Conservation (phyloP, 1,284 basidiomycete genomes). For the Melampsora larici-populina region DNA sequence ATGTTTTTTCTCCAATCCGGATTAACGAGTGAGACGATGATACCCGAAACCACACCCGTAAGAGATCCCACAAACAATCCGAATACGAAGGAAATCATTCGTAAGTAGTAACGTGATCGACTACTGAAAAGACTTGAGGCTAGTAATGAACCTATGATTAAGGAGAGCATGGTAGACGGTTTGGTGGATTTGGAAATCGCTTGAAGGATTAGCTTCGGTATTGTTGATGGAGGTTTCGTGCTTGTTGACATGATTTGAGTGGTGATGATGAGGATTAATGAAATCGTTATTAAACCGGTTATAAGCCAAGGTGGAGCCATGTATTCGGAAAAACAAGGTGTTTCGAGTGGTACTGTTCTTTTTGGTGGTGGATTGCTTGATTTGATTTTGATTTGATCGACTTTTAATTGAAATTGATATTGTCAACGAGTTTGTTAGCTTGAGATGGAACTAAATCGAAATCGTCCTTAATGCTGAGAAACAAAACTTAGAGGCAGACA, state of each 20-base stretch:
- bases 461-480: no score
- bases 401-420: no score
- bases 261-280: background rate
- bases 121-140: slow-evolving; percentile 20
- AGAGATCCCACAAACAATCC: slow-evolving; percentile 29
- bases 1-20: slow-evolving; percentile 60
- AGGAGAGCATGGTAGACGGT: background rate
- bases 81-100: slow-evolving; percentile 20
- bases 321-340: background rate
- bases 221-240: background rate
- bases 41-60: slow-evolving; percentile 23
- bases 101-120: slow-evolving; percentile 28
- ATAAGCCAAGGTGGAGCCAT: background rate
- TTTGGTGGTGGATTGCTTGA: no score
- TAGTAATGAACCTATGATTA: slow-evolving; percentile 13
- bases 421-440: no score
- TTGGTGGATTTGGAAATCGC: background rate
- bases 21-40: slow-evolving; percentile 12
- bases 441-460: no score
- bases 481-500: no score
- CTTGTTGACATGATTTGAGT: background rate
- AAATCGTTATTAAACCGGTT: background rate
- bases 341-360: no score
- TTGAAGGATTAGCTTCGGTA: background rate
- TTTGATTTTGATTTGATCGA: no score